These are phyloP conservation scores for Yamadazyma aaseri DNA, from an alignment of 1,139 yeast genomes.

Conservation along the genomic window DNA sequence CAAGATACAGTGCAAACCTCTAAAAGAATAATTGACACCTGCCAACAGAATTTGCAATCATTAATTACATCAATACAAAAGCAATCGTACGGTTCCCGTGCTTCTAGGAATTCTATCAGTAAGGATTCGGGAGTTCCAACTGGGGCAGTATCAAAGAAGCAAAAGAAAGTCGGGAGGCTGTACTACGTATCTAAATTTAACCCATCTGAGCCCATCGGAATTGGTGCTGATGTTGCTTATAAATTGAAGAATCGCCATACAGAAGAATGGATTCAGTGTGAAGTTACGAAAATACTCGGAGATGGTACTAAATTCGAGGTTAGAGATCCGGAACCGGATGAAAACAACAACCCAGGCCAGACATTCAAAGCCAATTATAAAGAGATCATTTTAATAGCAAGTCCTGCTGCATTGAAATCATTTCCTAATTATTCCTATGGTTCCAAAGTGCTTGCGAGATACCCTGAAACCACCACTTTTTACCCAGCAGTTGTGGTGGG, in stretches of 20 bases:
- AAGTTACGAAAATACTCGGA: slow-evolving; percentile 70
- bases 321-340: slow-evolving; percentile 97
- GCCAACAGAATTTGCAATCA: slow-evolving; percentile 37
- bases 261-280: slow-evolving; percentile 98
- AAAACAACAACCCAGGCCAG: slow-evolving; percentile 85
- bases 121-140: slow-evolving; percentile 2
- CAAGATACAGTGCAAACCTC: slow-evolving; percentile 58
- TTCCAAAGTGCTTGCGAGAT: slow-evolving; percentile 83
- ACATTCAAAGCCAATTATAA: slow-evolving; percentile 78
- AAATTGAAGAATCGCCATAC: slow-evolving; percentile 63
- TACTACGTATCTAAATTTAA: slow-evolving; percentile 48
- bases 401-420: slow-evolving; percentile 24
- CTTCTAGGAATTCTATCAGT: neutral
- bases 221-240: slow-evolving; percentile 89
- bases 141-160: slow-evolving; percentile 14
- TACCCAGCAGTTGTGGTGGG: slow-evolving; percentile 93
- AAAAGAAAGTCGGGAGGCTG: slow-evolving; percentile 40
- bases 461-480: slow-evolving; percentile 97
- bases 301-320: slow-evolving; percentile 85
- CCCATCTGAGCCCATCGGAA: slow-evolving; percentile 56
- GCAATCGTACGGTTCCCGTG: slow-evolving; percentile 1
- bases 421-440: slow-evolving; percentile 69
- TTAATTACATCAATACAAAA: slow-evolving; percentile 28
- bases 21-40: slow-evolving; percentile 43
- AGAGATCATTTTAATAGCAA: slow-evolving; percentile 65